A percentile compares a stretch with the other conserved stretches of the same genome.
These are phyloP conservation scores for Ceratocystis albifundus DNA, from an alignment of 2,329 filamentous ascomycete species.

Conservation along the genomic window DNA sequence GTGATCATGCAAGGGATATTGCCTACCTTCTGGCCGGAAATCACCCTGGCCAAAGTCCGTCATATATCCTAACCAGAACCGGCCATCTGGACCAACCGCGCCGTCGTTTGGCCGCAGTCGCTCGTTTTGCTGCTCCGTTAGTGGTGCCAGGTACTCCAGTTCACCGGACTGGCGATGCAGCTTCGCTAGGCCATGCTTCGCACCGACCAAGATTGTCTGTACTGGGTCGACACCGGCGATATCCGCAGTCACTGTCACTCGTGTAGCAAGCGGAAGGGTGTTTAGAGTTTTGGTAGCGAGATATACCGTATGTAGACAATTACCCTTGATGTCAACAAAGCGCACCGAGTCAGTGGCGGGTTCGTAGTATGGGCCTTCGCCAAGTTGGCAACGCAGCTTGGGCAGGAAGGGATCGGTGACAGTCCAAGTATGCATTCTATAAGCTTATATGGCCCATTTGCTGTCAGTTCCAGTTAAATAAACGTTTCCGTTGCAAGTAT, in stretches of 20 bases:
- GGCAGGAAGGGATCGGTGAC: slow-evolving; percentile 45
- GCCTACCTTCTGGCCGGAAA: slow-evolving; percentile 50
- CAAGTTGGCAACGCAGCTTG: slow-evolving; percentile 52
- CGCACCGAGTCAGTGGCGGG: slow-evolving; percentile 52
- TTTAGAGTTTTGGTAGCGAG: slow-evolving; percentile 47
- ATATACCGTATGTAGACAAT: slow-evolving; percentile 60
- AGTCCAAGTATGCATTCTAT: slow-evolving; percentile 38
- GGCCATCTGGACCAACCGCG: slow-evolving; percentile 63
- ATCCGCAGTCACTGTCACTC: slow-evolving; percentile 61
- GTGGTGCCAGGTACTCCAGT: slow-evolving; percentile 44
- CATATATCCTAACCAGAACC: slow-evolving; percentile 81
- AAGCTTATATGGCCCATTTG: no score
- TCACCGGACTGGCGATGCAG: slow-evolving; percentile 51
- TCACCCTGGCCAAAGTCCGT: slow-evolving; percentile 53
- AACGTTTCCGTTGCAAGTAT: background rate
- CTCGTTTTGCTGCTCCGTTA: slow-evolving; percentile 36
- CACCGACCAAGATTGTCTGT: slow-evolving; percentile 61
- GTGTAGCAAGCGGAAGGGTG: slow-evolving; percentile 46
- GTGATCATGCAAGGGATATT: slow-evolving; percentile 22
- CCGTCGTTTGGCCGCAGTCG: slow-evolving; percentile 68
- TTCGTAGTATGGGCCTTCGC: slow-evolving; percentile 67
- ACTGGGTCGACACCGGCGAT: slow-evolving; percentile 53
- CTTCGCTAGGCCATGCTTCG: slow-evolving; percentile 72
- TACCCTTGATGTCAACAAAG: slow-evolving; percentile 73
- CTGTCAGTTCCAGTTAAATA: no score